Conservation (phyloP, 129 eudicot species). For the Flaveria trinervia region DNA sequence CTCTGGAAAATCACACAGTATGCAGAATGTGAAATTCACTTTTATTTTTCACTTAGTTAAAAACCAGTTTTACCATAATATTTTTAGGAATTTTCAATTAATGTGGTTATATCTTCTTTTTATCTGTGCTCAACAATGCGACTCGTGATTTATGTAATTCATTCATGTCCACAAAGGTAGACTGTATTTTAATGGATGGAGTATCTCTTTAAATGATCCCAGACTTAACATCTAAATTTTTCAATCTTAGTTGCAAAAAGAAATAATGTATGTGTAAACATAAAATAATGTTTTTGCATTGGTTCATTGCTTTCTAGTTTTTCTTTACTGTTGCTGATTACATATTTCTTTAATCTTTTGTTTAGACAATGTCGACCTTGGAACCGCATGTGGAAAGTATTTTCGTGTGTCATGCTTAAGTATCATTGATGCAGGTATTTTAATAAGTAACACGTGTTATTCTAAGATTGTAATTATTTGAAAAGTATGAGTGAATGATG, state of each 20-base stretch:
- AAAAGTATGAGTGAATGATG: not conserved
- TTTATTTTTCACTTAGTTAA: not conserved
- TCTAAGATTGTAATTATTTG: not conserved
- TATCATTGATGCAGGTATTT: conserved; percentile 57
- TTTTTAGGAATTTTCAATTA: not conserved
- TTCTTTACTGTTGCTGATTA: not conserved
- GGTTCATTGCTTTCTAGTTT: not conserved
- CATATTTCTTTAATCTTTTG: not conserved
- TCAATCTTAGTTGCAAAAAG: not conserved
- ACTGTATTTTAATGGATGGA: not conserved
- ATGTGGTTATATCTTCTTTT: not conserved
- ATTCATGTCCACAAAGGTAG: too few relatives aligned
- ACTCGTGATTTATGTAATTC: too few relatives aligned
- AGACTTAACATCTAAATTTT: not conserved
- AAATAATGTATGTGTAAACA: not conserved
- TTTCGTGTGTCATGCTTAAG: conserved; percentile 62
- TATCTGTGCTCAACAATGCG: not conserved
- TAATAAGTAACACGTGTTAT: not conserved
- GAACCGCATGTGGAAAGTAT: conserved; percentile 63
- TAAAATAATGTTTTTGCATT: not conserved
- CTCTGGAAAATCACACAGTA: not conserved
- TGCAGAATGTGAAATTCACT: not conserved
- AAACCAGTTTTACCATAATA: not conserved
- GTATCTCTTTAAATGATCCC: not conserved
- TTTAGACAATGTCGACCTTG: conserved; percentile 60